Evolutionary conservation across 2,329 filamentous ascomycete species (phyloP).

Genomic region (Sphaerulina populicola): DNA sequence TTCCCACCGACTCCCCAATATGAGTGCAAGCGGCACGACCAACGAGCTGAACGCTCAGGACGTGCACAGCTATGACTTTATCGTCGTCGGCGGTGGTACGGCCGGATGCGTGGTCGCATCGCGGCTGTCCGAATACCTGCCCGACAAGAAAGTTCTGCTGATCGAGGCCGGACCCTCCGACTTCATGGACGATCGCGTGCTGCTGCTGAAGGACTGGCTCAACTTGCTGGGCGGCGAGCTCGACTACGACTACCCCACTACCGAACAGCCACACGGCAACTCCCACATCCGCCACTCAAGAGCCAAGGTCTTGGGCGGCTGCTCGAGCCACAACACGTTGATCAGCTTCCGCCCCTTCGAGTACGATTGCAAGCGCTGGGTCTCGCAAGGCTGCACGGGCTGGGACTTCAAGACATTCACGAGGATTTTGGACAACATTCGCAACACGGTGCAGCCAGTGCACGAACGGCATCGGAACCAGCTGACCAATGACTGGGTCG

Average conservation of each 20-base stretch:
- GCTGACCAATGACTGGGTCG: conserved; percentile 83
- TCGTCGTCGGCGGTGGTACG: conserved; percentile 77
- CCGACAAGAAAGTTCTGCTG: conserved; percentile 69
- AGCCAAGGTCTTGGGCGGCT: conserved; percentile 85
- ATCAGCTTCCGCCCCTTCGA: conserved; percentile 89
- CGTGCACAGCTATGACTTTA: conserved; percentile 67
- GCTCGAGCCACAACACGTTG: conserved; percentile 87
- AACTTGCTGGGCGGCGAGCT: conserved; percentile 75
- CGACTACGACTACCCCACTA: conserved; percentile 85
- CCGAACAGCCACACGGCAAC: conserved; percentile 84
- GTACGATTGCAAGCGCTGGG: conserved; percentile 80
- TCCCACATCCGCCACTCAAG: conserved; percentile 86
- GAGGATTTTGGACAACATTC: conserved; percentile 70
- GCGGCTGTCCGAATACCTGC: conserved; percentile 72
- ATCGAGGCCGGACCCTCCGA: conserved; percentile 87
- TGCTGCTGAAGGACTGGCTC: conserved; percentile 82
- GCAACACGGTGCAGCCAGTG: conserved; percentile 84
- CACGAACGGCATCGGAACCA: conserved; percentile 80
- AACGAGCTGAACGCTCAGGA: conserved; percentile 57
- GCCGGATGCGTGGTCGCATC: conserved; percentile 78
- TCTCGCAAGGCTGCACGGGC: conserved; percentile 68
- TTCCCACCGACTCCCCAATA: background rate
- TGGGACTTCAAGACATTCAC: conserved; percentile 84
- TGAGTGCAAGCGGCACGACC: conserved; percentile 53
- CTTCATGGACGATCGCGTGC: conserved; percentile 76